phyloP scores from a whole-genome alignment of 2,329 filamentous ascomycete species.

The Parafenestella ontariensis region DNA sequence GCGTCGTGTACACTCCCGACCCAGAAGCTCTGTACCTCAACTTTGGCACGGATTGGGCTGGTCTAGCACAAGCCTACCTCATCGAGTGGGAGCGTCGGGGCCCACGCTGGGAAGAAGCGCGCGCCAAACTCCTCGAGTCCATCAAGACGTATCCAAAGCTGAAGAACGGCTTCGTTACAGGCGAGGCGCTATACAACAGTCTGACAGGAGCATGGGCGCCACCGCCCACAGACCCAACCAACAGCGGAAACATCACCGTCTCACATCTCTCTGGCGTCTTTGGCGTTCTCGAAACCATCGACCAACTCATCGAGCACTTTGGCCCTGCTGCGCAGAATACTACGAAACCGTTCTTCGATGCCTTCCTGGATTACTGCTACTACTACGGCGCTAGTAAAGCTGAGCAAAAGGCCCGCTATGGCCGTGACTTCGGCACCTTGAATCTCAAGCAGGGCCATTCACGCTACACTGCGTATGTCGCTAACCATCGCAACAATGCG shows the following conservation, averaged over 20 bases:
- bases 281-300: slow-evolving; percentile 64
- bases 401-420: slow-evolving; percentile 63
- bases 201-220: slow-evolving; percentile 59
- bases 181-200: slow-evolving; percentile 61
- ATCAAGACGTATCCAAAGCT: slow-evolving; percentile 61
- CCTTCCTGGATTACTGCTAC: slow-evolving; percentile 67
- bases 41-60: slow-evolving; percentile 67
- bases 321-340: slow-evolving; percentile 46
- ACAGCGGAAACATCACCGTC: slow-evolving; percentile 59
- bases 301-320: slow-evolving; percentile 62
- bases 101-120: slow-evolving; percentile 60
- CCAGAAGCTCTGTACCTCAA: slow-evolving; percentile 56
- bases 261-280: slow-evolving; percentile 67
- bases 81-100: slow-evolving; percentile 67
- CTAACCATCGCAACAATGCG: slow-evolving; percentile 53
- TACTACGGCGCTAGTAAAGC: slow-evolving; percentile 60
- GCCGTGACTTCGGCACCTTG: slow-evolving; percentile 54
- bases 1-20: slow-evolving; percentile 55
- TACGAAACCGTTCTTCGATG: slow-evolving; percentile 59
- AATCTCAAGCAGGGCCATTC: slow-evolving; percentile 65
- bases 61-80: slow-evolving; percentile 64
- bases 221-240: slow-evolving; percentile 61
- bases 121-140: slow-evolving; percentile 58
- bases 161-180: slow-evolving; percentile 66
- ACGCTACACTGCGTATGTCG: slow-evolving; percentile 63